Conservation (phyloP, 2,329 filamentous ascomycete species). For the Macrophomina pseudophaseolina region DNA sequence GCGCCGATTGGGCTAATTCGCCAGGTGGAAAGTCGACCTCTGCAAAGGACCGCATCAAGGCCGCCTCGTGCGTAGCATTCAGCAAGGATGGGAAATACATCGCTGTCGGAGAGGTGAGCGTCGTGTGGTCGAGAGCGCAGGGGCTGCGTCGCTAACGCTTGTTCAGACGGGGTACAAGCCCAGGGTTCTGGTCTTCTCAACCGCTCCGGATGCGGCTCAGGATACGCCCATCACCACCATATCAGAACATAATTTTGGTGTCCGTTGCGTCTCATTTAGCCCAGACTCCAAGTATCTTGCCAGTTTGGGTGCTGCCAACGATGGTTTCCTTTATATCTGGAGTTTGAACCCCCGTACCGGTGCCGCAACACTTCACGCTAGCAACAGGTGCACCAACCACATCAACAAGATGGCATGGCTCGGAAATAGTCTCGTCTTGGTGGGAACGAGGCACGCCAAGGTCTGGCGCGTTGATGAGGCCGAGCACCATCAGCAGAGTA, state of each 20-base stretch:
- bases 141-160: conserved; percentile 37
- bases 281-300: conserved; percentile 84
- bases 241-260: conserved; percentile 87
- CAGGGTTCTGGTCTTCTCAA: conserved; percentile 85
- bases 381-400: conserved; percentile 89
- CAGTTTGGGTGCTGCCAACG: conserved; percentile 85
- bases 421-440: conserved; percentile 79
- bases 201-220: conserved; percentile 74
- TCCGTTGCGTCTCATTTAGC: conserved; percentile 88
- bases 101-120: conserved; percentile 79
- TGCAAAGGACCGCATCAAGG: conserved; percentile 90
- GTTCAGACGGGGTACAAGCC: conserved; percentile 83
- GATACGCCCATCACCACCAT: conserved; percentile 85
- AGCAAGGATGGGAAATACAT: conserved; percentile 86
- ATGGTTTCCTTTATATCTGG: conserved; percentile 95
- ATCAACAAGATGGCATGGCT: conserved; percentile 91
- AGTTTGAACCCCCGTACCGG: conserved; percentile 82
- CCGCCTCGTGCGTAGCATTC: conserved; percentile 86
- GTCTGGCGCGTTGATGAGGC: conserved; percentile 84
- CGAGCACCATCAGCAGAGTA: conserved; percentile 59
- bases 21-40: conserved; percentile 75
- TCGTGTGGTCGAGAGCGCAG: background rate
- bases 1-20: conserved; percentile 62
- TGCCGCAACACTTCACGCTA: conserved; percentile 77
- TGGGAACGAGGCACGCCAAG: conserved; percentile 90